These are phyloP conservation scores for Euryodendron excelsum DNA, from an alignment of 148 eudicot species.

Conservation along the genomic window DNA sequence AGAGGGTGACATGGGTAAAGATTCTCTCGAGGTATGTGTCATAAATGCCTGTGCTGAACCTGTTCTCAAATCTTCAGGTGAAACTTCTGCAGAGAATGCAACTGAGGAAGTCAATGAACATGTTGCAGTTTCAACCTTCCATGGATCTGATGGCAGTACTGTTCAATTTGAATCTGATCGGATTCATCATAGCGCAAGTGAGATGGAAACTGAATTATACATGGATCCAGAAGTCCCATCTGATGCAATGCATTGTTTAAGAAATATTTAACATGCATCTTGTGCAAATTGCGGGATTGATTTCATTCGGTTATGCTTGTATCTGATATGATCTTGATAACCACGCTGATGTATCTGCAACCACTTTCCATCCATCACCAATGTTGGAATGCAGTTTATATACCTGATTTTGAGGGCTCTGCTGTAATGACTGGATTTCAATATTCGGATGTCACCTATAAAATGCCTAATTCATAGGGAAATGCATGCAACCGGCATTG, in stretches of 20 bases:
- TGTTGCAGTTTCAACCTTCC: neutral
- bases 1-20: slow-evolving; percentile 8
- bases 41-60: neutral
- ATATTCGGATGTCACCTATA: neutral
- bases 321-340: slow-evolving; percentile 3
- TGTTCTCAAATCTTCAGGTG: neutral
- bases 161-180: neutral
- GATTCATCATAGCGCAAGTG: neutral
- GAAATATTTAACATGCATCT: neutral
- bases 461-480: neutral
- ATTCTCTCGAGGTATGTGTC: neutral
- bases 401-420: neutral
- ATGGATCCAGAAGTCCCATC: slow-evolving; percentile 4
- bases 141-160: neutral
- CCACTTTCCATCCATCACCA: neutral
- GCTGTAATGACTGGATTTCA: neutral
- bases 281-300: neutral
- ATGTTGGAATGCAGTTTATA: neutral
- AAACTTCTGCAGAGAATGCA: slow-evolving; percentile 14
- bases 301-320: neutral
- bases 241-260: neutral
- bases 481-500: neutral
- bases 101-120: slow-evolving; percentile 8
- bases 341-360: no score
- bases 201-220: neutral